phyloP scores from a whole-genome alignment of 2,329 filamentous ascomycete genomes.

The Aspergillus awamori region DNA sequence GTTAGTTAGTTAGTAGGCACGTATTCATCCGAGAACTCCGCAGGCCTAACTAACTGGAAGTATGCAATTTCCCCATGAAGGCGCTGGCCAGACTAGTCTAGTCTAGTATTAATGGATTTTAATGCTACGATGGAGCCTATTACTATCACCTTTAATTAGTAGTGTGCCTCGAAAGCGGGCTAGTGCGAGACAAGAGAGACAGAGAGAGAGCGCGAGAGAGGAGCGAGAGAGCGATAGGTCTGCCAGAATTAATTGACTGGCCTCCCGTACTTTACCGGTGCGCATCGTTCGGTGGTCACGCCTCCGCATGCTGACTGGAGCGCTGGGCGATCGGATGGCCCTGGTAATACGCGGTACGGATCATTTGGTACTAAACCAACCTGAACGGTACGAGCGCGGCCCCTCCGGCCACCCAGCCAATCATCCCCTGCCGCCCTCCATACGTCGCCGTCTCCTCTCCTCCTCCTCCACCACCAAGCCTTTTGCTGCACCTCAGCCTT shows the following conservation, averaged over 20 bases:
- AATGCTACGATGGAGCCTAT: not conserved
- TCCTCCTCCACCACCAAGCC: conserved; percentile 14
- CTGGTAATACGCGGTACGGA: conserved; percentile 19
- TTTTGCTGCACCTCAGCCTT: conserved; percentile 20
- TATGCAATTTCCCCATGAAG: conserved; percentile 10
- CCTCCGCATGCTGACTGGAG: conserved; percentile 15
- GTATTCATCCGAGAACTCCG: conserved; percentile 11
- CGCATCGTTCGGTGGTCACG: conserved; percentile 12
- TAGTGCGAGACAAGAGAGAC: not conserved
- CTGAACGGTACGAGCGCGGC: conserved; percentile 1
- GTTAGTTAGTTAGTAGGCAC: not conserved
- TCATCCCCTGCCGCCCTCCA: conserved; percentile 17
- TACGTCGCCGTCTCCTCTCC: conserved; percentile 18
- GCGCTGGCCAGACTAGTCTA: conserved; percentile 1
- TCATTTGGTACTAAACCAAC: not conserved
- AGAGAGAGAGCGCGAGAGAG: no score
- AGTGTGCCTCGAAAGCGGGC: conserved; percentile 1
- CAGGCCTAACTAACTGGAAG: conserved; percentile 2
- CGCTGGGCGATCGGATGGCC: conserved; percentile 16
- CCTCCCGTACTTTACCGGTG: conserved; percentile 11
- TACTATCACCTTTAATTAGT: conserved; percentile 9
- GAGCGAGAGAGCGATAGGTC: not conserved
- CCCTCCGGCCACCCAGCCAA: conserved; percentile 12
- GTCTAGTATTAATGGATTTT: conserved; percentile 1
- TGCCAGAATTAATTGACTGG: not conserved